Percentiles rank a stretch among this genome's conserved stretches.
These are phyloP conservation scores for Begonia masoniana DNA, from an alignment of 306 rosid genomes.

Conservation along the genomic window DNA sequence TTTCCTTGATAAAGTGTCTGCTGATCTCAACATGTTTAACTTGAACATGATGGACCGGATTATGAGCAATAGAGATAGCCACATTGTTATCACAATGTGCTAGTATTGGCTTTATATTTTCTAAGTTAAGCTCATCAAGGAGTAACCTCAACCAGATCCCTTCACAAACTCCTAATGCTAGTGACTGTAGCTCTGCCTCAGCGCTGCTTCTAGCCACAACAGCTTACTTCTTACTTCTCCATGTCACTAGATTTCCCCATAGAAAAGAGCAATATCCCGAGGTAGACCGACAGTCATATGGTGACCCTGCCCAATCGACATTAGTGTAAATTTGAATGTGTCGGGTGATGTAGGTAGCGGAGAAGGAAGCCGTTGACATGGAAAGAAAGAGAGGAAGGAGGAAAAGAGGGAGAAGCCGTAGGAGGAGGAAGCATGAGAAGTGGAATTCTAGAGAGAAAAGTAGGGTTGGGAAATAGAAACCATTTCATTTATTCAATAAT, in stretches of 20 bases:
- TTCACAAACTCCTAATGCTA: background rate
- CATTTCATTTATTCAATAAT: too few species aligned
- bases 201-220: background rate
- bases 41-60: background rate
- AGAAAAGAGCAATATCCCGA: background rate
- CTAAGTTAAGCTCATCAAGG: too few species aligned
- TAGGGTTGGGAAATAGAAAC: too few species aligned
- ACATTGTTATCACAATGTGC: too few species aligned
- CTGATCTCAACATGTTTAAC: background rate
- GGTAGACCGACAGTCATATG: background rate
- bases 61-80: background rate
- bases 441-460: too few species aligned
- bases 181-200: background rate
- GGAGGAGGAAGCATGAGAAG: too few species aligned
- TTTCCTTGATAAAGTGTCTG: background rate
- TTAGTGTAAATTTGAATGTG: background rate
- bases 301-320: background rate
- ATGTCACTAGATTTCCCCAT: background rate
- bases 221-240: background rate
- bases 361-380: too few species aligned
- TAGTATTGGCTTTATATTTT: too few species aligned
- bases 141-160: background rate
- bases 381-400: too few species aligned
- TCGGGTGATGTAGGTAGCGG: too few species aligned
- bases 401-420: too few species aligned